phyloP scores from a whole-genome alignment of 164 flowering plant genomes.

The Malania oleifera region DNA sequence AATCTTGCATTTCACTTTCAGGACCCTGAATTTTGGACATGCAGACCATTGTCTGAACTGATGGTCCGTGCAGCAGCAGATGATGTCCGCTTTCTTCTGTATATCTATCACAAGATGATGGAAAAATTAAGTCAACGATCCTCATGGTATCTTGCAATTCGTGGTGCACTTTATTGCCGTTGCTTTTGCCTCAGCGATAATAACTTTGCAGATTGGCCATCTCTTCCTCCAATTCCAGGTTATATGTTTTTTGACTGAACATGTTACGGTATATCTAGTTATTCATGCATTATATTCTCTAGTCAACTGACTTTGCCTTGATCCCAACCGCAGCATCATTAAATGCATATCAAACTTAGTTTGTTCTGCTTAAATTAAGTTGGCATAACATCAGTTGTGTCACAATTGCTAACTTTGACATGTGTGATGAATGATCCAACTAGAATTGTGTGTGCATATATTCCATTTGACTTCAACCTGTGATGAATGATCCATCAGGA shows the following conservation, averaged over 20 bases:
- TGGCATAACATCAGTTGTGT: no score
- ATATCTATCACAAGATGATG: slow-evolving; percentile 83
- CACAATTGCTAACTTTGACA: no score
- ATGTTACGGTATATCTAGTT: not conserved
- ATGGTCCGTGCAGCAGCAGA: slow-evolving; percentile 96
- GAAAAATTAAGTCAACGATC: slow-evolving; percentile 60
- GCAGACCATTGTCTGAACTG: slow-evolving; percentile 77
- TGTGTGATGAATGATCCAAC: no score
- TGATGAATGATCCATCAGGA: no score
- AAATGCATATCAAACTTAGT: no score
- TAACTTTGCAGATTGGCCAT: slow-evolving; percentile 76
- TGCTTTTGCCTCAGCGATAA: slow-evolving; percentile 81
- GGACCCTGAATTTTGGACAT: slow-evolving; percentile 88
- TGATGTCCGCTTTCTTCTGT: slow-evolving; percentile 93
- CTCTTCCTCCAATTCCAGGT: slow-evolving; percentile 84
- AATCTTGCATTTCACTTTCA: slow-evolving; percentile 24
- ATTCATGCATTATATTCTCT: no score
- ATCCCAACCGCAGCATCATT: no score
- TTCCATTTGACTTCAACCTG: no score
- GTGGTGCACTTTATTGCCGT: slow-evolving; percentile 80
- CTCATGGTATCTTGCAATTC: slow-evolving; percentile 72
- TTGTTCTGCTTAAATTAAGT: no score
- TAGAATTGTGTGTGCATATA: no score
- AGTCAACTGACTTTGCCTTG: no score
- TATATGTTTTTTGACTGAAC: slow-evolving; percentile 3